Evolutionary conservation across 257 asterid genomes (phyloP).

Genomic region (Parsonsia alboflavescens): DNA sequence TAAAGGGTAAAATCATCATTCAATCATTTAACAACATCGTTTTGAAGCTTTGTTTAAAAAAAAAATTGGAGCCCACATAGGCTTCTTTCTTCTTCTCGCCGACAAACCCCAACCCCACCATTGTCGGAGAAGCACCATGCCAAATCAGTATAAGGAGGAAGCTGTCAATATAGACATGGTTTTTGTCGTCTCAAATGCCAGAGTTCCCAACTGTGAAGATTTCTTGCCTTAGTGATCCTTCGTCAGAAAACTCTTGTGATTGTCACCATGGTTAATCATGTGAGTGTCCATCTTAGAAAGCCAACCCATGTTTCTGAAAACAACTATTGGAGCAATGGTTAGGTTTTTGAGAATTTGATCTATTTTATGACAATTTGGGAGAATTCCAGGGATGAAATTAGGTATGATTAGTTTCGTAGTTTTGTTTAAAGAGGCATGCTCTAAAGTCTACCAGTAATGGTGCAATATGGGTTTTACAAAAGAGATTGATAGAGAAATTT

Average conservation of each 20-base stretch:
- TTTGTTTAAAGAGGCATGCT: too few relatives aligned
- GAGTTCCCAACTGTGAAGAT: slow-evolving; percentile 39
- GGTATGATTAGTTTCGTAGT: neutral
- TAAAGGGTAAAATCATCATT: too few relatives aligned
- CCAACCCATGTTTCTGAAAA: slow-evolving; percentile 38
- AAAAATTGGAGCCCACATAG: too few relatives aligned
- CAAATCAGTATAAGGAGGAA: too few relatives aligned
- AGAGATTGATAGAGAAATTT: neutral
- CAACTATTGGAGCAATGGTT: slow-evolving; percentile 30
- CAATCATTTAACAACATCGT: too few relatives aligned
- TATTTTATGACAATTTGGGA: neutral
- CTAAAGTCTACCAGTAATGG: neutral
- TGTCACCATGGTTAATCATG: neutral
- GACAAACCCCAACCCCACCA: too few relatives aligned
- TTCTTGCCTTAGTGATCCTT: slow-evolving; percentile 24
- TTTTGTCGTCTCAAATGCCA: slow-evolving; percentile 69
- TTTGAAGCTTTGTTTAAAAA: too few relatives aligned
- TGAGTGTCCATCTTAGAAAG: slow-evolving; percentile 31
- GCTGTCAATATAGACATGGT: too few relatives aligned
- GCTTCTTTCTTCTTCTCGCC: too few relatives aligned
- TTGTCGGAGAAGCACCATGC: too few relatives aligned
- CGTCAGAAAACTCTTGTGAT: slow-evolving; percentile 3
- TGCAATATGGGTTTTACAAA: slow-evolving; percentile 18
- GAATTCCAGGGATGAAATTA: neutral
- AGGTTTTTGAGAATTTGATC: neutral